phyloP scores from a whole-genome alignment of 2,329 filamentous ascomycete genomes.

The Calonectria pseudoreteaudii region DNA sequence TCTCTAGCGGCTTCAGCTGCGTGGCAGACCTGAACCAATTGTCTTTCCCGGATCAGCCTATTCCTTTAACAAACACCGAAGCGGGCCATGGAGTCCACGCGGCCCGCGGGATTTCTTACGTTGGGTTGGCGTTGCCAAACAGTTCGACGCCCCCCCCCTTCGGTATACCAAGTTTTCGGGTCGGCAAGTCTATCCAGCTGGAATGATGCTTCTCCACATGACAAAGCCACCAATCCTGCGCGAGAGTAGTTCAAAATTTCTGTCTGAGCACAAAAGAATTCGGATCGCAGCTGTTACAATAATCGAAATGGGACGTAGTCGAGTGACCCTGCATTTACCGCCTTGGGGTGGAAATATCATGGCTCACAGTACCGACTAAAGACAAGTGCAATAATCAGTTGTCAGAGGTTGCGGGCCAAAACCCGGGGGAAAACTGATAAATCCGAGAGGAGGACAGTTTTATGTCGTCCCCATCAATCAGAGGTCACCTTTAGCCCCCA shows the following conservation, averaged over 20 bases:
- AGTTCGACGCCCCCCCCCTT: neutral
- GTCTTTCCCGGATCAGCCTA: neutral
- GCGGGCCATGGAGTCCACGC: neutral
- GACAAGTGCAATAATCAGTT: too few relatives aligned
- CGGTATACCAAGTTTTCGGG: neutral
- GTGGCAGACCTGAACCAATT: neutral
- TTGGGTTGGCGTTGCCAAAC: neutral
- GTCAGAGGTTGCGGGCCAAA: neutral
- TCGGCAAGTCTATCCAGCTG: neutral
- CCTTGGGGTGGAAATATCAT: neutral
- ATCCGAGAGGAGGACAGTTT: neutral
- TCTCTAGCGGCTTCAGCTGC: neutral
- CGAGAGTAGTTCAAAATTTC: neutral
- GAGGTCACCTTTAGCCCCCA: neutral
- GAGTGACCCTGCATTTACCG: too few relatives aligned
- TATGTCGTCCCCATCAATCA: neutral
- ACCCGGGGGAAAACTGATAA: neutral
- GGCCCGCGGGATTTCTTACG: neutral
- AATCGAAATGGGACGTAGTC: neutral
- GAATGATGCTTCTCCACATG: neutral
- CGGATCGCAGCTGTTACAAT: neutral
- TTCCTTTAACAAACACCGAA: neutral
- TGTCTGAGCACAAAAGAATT: neutral
- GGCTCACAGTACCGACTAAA: too few relatives aligned
- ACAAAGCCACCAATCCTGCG: neutral